Evolutionary conservation across 2,329 filamentous ascomycete genomes (phyloP), one percentile per base, ranked within the genome.

Genomic region (Penicillium sp.): DNA sequence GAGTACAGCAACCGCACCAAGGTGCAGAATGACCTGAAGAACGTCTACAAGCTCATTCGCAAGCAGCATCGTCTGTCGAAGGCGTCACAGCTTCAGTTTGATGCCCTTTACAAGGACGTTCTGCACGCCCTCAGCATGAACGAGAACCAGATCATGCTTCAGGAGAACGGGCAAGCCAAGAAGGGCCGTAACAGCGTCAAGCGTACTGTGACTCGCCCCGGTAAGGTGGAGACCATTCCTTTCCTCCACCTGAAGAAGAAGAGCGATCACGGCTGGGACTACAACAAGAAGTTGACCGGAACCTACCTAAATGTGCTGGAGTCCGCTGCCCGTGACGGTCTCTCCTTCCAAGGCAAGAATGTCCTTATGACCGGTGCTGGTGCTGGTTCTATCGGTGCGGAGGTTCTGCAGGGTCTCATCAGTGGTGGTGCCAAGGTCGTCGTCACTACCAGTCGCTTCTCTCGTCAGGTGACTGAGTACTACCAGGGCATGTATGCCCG

Each of bases 401-500:
- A 98, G 69, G 95, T 99, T 52, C 84, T 99, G 14, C 93, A 97
- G 77, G 95, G 95, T 57, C 83, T 99, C 62, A 92, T 99, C 76
- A 96, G 91, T 71, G 95, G 96, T 79, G 95, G 95, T 73, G 95
- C 95, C 65, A 96, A 95, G 81, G 96, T 99, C 42, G 82, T 98
- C 52, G 96, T 99, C 57, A 99, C 95, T 14, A 99, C 95, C 19
- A 96, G 91, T 71, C 88, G 95, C 66, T 99, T 95, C 82, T 99
- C 95, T 16, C 90, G 92, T 46, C 90, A 97, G 76, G 95, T 99
- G 56, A 99, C 95, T 6, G 95, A 99, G 80, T 99, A 98, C 81
- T 99, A 99, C 79, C 95, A 99, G 78, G 88, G 91, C 56, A 98
- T 99, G 90, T 99, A 99, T 77, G 90, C 93, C 61, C 90, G 93